Evolutionary conservation across 495 filamentous ascomycete species (phyloP).

Genomic region (Tuber borchii): DNA sequence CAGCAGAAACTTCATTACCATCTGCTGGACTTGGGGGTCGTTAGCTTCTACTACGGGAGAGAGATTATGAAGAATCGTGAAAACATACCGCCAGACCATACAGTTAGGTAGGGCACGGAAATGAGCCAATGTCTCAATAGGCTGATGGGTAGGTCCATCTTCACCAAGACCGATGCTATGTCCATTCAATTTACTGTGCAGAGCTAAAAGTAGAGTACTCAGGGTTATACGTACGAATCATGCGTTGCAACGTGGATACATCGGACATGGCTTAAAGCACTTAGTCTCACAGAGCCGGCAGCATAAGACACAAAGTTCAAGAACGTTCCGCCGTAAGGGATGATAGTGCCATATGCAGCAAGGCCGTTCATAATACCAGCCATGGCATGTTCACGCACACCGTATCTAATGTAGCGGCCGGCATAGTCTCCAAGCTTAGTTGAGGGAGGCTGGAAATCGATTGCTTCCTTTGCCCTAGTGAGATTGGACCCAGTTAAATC

Average conservation of each 20-base stretch:
- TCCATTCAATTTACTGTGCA: not conserved
- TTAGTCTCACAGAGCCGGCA: constrained; percentile 89
- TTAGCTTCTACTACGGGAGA: not conserved
- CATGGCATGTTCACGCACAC: constrained; percentile 97
- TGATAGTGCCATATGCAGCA: constrained; percentile 86
- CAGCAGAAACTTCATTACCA: constrained; percentile 95
- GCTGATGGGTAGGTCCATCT: constrained; percentile 98
- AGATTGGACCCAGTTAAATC: constrained; percentile 98
- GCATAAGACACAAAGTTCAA: constrained; percentile 99
- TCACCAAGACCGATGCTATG: constrained; percentile 83
- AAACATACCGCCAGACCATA: constrained; percentile 82
- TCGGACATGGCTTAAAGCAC: constrained; percentile 82
- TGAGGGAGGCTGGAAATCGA: constrained; percentile 93
- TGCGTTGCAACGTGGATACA: constrained; percentile 96
- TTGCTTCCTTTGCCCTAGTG: constrained; percentile 92
- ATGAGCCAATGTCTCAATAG: constrained; percentile 97
- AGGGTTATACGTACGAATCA: constrained; percentile 56
- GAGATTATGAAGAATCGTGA: constrained; percentile 4
- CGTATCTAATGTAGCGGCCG: constrained; percentile 93
- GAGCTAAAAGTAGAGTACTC: not conserved
- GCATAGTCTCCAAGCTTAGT: constrained; percentile 76
- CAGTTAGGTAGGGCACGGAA: constrained; percentile 98
- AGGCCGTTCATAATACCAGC: constrained; percentile 98
- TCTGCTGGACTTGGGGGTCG: constrained; percentile 59
- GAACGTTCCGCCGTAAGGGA: constrained; percentile 94